phyloP scores from a whole-genome alignment of 169 alveolate species.

The Cystoisospora suis region DNA sequence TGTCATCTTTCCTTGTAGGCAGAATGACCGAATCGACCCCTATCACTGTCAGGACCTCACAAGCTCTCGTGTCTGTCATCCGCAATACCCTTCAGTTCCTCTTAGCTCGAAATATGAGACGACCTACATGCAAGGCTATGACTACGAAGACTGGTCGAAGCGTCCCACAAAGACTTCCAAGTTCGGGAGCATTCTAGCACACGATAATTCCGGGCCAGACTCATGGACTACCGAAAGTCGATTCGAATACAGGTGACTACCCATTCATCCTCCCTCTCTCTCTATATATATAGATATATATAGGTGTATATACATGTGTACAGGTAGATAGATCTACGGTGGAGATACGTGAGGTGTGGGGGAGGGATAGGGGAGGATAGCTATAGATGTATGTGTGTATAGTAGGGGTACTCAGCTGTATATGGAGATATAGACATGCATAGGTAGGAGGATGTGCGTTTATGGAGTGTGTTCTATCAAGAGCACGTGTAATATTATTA shows the following conservation, averaged over 20 bases:
- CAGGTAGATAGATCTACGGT: too few relatives aligned
- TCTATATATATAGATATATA: too few relatives aligned
- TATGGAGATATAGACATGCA: too few relatives aligned
- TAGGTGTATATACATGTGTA: too few relatives aligned
- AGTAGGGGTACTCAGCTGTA: too few relatives aligned
- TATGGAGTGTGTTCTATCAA: too few relatives aligned
- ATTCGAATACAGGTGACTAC: neutral
- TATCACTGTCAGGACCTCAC: neutral
- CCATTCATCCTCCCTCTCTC: too few relatives aligned
- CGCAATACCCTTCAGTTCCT: neutral
- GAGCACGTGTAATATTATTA: too few relatives aligned
- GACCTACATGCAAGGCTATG: neutral
- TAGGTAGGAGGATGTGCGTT: too few relatives aligned
- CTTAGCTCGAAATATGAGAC: neutral
- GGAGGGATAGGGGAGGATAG: too few relatives aligned
- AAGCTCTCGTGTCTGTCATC: neutral
- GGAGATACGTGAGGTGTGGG: too few relatives aligned
- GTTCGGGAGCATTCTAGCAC: constrained; percentile 3
- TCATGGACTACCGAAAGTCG: constrained; percentile 26
- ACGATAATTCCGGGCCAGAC: constrained; percentile 9
- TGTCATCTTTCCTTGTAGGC: neutral
- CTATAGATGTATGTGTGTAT: too few relatives aligned
- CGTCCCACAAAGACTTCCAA: neutral
- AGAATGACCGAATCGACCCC: neutral
- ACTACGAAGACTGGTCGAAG: constrained; percentile 12